Evolutionary conservation across 2,329 filamentous ascomycete species (phyloP).

Genomic region (Ceratocystis huliohia): DNA sequence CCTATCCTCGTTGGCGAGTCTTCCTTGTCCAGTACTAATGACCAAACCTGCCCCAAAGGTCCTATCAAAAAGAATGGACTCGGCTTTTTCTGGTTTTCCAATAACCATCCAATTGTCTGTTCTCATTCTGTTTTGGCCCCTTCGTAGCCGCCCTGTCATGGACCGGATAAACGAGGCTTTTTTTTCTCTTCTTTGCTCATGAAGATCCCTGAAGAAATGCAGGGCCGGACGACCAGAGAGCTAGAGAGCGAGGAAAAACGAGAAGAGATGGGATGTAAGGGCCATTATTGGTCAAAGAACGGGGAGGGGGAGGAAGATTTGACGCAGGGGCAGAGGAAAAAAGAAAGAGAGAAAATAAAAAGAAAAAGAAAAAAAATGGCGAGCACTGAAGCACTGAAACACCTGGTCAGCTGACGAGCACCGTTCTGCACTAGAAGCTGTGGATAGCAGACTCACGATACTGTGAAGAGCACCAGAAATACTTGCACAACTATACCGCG

Average conservation of each 20-base stretch:
- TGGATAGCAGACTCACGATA: no score
- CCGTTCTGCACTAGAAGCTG: no score
- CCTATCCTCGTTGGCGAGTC: no score
- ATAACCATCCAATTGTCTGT: neutral
- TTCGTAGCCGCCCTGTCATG: neutral
- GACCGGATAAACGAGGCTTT: neutral
- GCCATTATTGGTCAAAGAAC: neutral
- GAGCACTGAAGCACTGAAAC: no score
- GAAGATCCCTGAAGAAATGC: neutral
- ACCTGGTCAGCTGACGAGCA: no score
- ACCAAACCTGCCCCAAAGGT: no score
- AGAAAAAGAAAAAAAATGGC: neutral
- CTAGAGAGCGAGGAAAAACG: no score
- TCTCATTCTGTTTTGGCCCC: neutral
- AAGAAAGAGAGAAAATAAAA: neutral
- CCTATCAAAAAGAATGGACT: neutral
- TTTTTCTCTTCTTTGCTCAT: neutral
- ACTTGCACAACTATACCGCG: no score
- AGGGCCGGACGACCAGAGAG: no score
- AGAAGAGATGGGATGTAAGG: neutral
- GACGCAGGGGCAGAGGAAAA: neutral
- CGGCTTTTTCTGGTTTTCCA: neutral
- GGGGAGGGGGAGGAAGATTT: neutral
- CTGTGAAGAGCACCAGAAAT: neutral
- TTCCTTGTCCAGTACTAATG: no score